Percentiles rank a stretch among this genome's conserved stretches.
phyloP scores from a whole-genome alignment of 805 yeast species.

The Kodamaea restingae region DNA sequence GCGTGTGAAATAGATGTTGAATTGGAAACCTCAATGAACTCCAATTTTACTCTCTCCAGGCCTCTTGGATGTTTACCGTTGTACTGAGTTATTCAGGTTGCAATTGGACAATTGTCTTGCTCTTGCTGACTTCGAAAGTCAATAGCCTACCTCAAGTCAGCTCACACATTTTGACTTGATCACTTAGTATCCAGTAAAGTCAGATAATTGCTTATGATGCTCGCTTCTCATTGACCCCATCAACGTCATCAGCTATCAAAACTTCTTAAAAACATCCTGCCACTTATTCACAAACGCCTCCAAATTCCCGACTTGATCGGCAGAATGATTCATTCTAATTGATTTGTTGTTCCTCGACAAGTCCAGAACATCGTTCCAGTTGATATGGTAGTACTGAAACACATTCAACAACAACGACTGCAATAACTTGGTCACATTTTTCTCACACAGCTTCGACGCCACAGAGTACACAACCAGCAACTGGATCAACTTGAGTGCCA shows the following conservation, averaged over 20 bases:
- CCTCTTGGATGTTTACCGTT: too few relatives aligned
- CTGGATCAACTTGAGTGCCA: constrained; percentile 32
- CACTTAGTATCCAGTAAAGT: too few relatives aligned
- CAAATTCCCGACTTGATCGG: constrained; percentile 31
- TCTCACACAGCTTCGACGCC: constrained; percentile 27
- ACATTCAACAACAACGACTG: constrained; percentile 32
- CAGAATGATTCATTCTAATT: constrained; percentile 34
- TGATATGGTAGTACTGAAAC: constrained; percentile 38
- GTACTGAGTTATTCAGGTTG: too few relatives aligned
- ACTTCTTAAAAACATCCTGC: constrained; percentile 25
- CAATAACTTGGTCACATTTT: constrained; percentile 26
- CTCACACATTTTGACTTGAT: too few relatives aligned
- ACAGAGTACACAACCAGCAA: constrained; percentile 31
- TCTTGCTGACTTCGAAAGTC: too few relatives aligned
- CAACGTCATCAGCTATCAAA: constrained; percentile 18
- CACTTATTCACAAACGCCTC: constrained; percentile 38
- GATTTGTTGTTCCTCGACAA: constrained; percentile 32
- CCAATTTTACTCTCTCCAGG: too few relatives aligned
- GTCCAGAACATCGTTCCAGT: constrained; percentile 36
- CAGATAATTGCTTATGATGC: too few relatives aligned
- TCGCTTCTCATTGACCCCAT: too few relatives aligned
- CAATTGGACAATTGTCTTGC: too few relatives aligned
- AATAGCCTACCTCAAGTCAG: too few relatives aligned
- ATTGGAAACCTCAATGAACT: too few relatives aligned
- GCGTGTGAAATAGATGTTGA: too few relatives aligned